Evolutionary conservation across 352 stramenopile genomes (phyloP), one percentile per base, ranked within the genome.

Genomic region (Globisporangium sylvaticum): DNA sequence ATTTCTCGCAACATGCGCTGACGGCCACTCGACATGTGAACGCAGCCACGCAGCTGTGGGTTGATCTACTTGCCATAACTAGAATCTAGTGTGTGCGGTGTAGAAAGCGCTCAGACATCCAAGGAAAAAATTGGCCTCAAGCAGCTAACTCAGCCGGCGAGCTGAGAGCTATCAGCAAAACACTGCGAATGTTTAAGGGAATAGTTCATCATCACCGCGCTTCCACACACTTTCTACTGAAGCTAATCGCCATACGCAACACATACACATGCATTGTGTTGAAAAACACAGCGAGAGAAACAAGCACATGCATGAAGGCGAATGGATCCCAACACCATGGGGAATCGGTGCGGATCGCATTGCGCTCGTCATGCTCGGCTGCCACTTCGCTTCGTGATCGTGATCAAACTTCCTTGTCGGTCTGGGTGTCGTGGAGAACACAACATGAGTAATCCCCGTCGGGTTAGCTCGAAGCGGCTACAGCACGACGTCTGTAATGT

Each of bases 361-460:
- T 25, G 54, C 27, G 20, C 59, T 48, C 59, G 4, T 44, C 27
- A 25, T 31, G 6, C 59, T 27, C 52, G 12, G 4, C 34, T 69
- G 14, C 37, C 42, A 15, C 60, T 12, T 48, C 42, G 18, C 6
- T 8, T 25, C 25, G 7, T 4, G 25, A 6, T 46, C 57, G 50
- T 68, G 62, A 68, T 48, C 12, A 48, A 59, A 62, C 62, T 85
- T 76, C 64, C 20, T 75, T 61, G 53, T 69, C 39, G 27, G 29
- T 62, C 52, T 77, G 82, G 80, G 83, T 92, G 86, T 94, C 86
- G 83, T 89, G 86, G 84, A 94, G 86, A 94, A 94, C 86, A 94
- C 86, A 87, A 94, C 84, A 90, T 94, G 86, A 94, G 86, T 94
- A 90, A 94, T 91, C 86, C 86, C 86, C 86, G 86, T 94, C 84